Percentiles rank a stretch among this genome's conserved stretches.
Conservation (phyloP, 352 stramenopile species). For the Globisporangium canariense region DNA sequence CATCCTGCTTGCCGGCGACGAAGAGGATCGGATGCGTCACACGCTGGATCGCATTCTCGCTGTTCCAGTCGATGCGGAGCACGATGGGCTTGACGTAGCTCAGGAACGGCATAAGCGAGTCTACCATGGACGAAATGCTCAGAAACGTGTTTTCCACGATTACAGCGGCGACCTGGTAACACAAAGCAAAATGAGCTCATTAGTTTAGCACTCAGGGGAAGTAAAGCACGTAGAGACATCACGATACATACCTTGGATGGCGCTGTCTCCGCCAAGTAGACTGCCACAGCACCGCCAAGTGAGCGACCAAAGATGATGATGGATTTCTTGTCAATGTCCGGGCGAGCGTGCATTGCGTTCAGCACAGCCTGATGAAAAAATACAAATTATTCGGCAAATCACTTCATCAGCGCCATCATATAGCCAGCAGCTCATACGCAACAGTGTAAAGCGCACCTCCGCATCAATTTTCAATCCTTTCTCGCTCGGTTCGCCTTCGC, state of each 20-base stretch:
- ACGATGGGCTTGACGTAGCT: conserved; percentile 88
- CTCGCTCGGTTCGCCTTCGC: conserved; percentile 83
- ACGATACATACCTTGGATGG: conserved; percentile 40
- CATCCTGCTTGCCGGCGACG: conserved; percentile 86
- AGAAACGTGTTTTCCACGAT: conserved; percentile 95
- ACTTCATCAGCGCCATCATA: neutral
- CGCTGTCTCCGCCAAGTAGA: conserved; percentile 85
- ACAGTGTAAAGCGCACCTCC: conserved; percentile 38
- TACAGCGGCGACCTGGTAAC: conserved; percentile 74
- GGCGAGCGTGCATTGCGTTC: conserved; percentile 63
- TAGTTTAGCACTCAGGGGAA: too few species aligned
- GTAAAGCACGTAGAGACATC: neutral
- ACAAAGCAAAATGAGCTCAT: conserved; percentile 4
- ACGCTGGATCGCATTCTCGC: conserved; percentile 43
- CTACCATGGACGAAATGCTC: conserved; percentile 92
- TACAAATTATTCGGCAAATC: neutral
- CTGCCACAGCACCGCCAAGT: conserved; percentile 90
- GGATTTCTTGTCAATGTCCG: conserved; percentile 83
- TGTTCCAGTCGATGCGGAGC: conserved; percentile 91
- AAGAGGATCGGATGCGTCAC: conserved; percentile 89
- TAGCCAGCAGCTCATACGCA: neutral
- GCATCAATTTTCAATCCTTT: conserved; percentile 90
- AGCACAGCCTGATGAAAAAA: conserved; percentile 47
- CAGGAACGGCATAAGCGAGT: conserved; percentile 91
- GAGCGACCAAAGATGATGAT: conserved; percentile 92